Evolutionary conservation across 2,329 filamentous ascomycete species (phyloP), one percentile per base, ranked within the genome.

Genomic region (Talaromyces pinophilus): DNA sequence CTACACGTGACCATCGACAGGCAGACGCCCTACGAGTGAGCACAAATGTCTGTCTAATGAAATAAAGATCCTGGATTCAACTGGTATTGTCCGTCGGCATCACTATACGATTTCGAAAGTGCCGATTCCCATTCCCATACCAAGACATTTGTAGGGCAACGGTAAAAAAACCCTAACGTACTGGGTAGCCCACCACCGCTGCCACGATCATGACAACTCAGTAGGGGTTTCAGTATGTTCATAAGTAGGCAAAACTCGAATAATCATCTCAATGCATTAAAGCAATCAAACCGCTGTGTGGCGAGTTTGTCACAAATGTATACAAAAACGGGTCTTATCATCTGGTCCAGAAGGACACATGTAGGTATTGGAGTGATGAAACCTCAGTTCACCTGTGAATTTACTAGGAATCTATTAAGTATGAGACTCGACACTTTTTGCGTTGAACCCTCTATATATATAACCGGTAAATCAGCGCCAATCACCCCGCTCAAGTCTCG

Each of bases 401-500:
- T 28, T 17, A 30, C 22, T 28, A 52, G 2, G 11, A 25, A 7
- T 30, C 1, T 52, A 28, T 25, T 11, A 17, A 50, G 4, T 30
- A 52, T 28, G 5, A 5, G 13, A 48, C 1, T 15, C 3, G 48
- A 52, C 48, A 17, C 22, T 22, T 52, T 15, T 52, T 8, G 5
- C 11, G 33, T 30, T 22, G 11, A 54, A 54, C 5, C 11, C n/a
- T 22, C 11, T n/a, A n/a, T n/a, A n/a, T 15, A 57, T 38, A 33
- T 57, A 57, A 22, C 22, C 5, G 19, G 30, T 4, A 19, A 55
- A 55, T 10, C 4, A 11, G 22, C 54, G 10, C 54, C 6, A n/a
- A 22, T 40, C 33, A 57, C 54, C 54, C 54, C 54, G 54, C 54
- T 33, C 25, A 33, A 54, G 50, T 54, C 25, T 54, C 13, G 11